Conservation (phyloP, 192 early-diverging fungal species). For the Haplosporangium gracile region DNA sequence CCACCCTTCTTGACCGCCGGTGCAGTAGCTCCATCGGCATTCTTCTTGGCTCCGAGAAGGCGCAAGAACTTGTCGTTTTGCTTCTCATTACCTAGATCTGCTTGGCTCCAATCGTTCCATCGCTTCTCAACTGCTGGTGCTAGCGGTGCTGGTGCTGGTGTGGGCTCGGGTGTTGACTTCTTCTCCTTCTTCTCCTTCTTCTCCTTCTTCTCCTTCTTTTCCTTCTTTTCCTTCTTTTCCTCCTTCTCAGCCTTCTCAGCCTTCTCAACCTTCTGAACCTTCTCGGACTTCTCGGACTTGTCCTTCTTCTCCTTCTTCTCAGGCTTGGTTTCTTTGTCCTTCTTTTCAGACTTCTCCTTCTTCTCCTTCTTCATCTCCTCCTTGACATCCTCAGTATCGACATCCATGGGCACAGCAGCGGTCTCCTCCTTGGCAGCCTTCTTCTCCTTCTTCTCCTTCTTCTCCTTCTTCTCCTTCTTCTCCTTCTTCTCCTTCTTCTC, state of each 20-base stretch:
- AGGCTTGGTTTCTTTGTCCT: constrained; percentile 15
- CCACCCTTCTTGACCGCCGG: constrained; percentile 41
- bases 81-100: constrained; percentile 65
- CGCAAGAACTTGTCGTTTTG: constrained; percentile 75
- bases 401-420: not conserved
- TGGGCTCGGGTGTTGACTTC: constrained; percentile 17
- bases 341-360: constrained; percentile 41
- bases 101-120: constrained; percentile 77
- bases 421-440: constrained; percentile 18
- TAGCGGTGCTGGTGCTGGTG: constrained; percentile 15
- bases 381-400: constrained; percentile 10
- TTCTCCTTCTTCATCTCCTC: constrained; percentile 33
- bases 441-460: constrained; percentile 33
- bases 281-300: constrained; percentile 38
- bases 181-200: constrained; percentile 30
- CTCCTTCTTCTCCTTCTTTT: constrained; percentile 17
- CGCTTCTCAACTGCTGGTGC: constrained; percentile 27
- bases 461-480: constrained; percentile 45
- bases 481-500: constrained; percentile 19
- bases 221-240: constrained; percentile 25
- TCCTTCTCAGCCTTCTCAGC: constrained; percentile 31
- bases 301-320: constrained; percentile 36
- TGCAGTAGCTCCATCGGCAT: not conserved
- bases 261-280: constrained; percentile 50
- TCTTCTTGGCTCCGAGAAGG: constrained; percentile 70